Conservation (phyloP, 768 basidiomycete species). For the Boletus rubroflammeus region DNA sequence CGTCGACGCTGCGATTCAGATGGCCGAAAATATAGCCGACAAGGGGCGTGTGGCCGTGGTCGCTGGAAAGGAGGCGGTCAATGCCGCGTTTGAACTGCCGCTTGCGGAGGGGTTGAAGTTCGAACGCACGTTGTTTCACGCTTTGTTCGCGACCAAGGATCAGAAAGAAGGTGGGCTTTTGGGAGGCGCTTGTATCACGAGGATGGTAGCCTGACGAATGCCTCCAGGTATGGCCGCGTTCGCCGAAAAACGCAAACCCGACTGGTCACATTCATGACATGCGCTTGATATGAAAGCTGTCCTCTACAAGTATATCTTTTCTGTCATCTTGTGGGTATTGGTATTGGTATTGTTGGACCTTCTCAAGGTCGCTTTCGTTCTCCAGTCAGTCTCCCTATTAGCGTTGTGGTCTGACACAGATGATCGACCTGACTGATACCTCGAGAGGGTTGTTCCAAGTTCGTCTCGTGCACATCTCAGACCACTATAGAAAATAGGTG, state of each 20-base stretch:
- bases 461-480: not conserved
- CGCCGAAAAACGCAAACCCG: conserved; percentile 85
- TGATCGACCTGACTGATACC: not conserved
- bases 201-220: not conserved
- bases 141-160: conserved; percentile 88
- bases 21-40: conserved; percentile 74
- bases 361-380: not conserved
- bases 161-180: conserved; percentile 82
- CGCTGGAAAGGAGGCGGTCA: conserved; percentile 92
- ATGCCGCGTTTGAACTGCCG: conserved; percentile 83
- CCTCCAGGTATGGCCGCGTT: conserved; percentile 88
- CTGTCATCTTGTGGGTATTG: too few species aligned
- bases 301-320: not conserved
- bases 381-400: not conserved
- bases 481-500: not conserved
- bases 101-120: conserved; percentile 81
- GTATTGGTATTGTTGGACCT: too few species aligned
- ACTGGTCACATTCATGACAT: conserved; percentile 58
- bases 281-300: not conserved
- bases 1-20: conserved; percentile 78
- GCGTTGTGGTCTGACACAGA: not conserved
- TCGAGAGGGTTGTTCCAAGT: not conserved
- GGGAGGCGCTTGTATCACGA: not conserved
- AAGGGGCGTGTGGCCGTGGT: conserved; percentile 82
- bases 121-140: conserved; percentile 88